Percentiles rank a stretch among this genome's conserved stretches.
Evolutionary conservation across 106 monocot species (phyloP).

Genomic region (Acorus gramineus): DNA sequence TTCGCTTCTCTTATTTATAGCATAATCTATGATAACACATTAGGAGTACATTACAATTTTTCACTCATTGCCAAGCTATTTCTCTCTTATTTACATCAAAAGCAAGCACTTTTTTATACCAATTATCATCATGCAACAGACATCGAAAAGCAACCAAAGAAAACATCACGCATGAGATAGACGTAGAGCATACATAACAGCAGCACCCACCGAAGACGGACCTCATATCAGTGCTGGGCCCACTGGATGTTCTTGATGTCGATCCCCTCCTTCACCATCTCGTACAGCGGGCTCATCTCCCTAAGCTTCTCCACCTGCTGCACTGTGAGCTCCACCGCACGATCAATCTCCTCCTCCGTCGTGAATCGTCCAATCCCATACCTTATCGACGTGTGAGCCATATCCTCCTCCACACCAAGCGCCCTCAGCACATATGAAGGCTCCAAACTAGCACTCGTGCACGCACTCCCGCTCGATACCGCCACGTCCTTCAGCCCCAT

Average conservation of each 20-base stretch:
- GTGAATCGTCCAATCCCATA: constrained; percentile 94
- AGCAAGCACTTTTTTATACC: too few relatives aligned
- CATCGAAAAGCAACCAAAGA: too few relatives aligned
- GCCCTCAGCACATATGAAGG: constrained; percentile 91
- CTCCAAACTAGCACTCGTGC: constrained; percentile 92
- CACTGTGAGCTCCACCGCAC: constrained; percentile 67
- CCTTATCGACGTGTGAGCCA: constrained; percentile 91
- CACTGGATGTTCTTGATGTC: constrained; percentile 89
- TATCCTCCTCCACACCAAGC: constrained; percentile 91
- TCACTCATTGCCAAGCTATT: too few relatives aligned
- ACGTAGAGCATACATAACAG: too few relatives aligned
- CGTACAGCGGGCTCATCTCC: constrained; percentile 95
- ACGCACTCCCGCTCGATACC: constrained; percentile 95
- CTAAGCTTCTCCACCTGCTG: constrained; percentile 84
- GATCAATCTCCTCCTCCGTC: constrained; percentile 76
- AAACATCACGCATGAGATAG: too few relatives aligned
- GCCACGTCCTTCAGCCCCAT: constrained; percentile 99
- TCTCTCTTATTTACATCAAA: too few relatives aligned
- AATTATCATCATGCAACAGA: too few relatives aligned
- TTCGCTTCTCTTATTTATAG: too few relatives aligned
- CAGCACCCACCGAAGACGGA: neutral
- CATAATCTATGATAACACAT: too few relatives aligned
- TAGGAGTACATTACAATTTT: too few relatives aligned
- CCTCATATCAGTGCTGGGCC: constrained; percentile 58
- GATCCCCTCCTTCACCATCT: constrained; percentile 96